Evolutionary conservation across 1,139 yeast genomes (phyloP).

Genomic region (Nadsonia starkeyi-henricii): DNA sequence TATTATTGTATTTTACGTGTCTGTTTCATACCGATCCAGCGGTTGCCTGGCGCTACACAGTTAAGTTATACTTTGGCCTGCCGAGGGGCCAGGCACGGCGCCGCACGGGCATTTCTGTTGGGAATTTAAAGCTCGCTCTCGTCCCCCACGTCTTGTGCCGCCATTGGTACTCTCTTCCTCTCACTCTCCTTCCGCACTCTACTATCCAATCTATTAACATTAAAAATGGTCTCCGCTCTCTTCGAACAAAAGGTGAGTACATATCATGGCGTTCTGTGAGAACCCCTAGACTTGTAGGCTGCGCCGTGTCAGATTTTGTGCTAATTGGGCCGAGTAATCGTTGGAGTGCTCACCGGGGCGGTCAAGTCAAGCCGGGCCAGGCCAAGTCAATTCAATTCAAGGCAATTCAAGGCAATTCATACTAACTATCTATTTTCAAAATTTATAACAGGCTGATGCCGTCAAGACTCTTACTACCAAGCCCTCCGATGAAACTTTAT

Average conservation of each 20-base stretch:
- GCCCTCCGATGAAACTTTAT: constrained; percentile 76
- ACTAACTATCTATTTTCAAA: neutral
- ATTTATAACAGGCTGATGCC: constrained; percentile 46
- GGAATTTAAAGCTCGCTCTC: neutral
- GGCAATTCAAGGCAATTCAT: too few species aligned
- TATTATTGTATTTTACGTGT: too few species aligned
- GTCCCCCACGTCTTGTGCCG: neutral
- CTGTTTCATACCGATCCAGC: too few species aligned
- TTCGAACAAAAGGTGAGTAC: neutral
- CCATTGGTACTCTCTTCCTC: neutral
- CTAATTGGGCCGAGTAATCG: too few species aligned
- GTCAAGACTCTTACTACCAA: constrained; percentile 62
- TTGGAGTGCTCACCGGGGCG: too few species aligned
- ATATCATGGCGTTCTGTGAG: too few species aligned
- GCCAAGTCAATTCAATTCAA: too few species aligned
- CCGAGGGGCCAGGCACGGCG: neutral
- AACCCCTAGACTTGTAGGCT: too few species aligned
- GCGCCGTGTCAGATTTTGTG: too few species aligned
- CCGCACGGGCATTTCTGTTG: neutral
- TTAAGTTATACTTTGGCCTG: too few species aligned
- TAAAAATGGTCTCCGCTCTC: neutral
- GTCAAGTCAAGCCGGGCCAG: too few species aligned
- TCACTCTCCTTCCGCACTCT: neutral
- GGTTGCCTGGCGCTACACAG: too few species aligned
- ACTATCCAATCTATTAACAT: neutral